phyloP scores from a whole-genome alignment of 352 stramenopile species.

The Blastocystis sp. region DNA sequence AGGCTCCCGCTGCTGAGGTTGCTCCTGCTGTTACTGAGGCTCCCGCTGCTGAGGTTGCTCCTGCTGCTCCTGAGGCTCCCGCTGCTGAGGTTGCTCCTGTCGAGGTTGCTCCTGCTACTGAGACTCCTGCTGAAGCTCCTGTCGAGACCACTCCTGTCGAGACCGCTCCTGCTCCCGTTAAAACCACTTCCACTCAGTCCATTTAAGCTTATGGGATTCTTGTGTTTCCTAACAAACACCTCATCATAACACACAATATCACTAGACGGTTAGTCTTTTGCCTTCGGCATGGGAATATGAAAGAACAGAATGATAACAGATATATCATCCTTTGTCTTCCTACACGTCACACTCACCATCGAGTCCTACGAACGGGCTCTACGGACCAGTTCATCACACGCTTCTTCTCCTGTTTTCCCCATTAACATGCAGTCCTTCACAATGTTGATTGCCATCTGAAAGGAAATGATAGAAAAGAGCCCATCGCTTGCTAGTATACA shows the following conservation, averaged over 20 bases:
- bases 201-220: too few species aligned
- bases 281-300: neutral
- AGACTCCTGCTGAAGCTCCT: neutral
- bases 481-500: constrained; percentile 40
- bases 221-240: neutral
- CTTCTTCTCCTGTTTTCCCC: constrained; percentile 1
- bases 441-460: constrained; percentile 40
- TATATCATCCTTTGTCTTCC: constrained; percentile 45
- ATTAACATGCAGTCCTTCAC: constrained; percentile 28
- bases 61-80: neutral
- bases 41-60: neutral
- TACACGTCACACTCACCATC: neutral
- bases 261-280: too few species aligned
- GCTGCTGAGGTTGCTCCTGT: neutral
- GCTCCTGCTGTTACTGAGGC: neutral
- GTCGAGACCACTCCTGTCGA: neutral
- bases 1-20: neutral
- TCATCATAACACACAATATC: neutral
- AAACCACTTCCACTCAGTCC: neutral
- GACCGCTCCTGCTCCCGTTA: neutral
- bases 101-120: neutral
- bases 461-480: constrained; percentile 11
- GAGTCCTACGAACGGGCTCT: neutral
- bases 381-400: constrained; percentile 11
- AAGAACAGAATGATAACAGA: constrained; percentile 56